Conservation (phyloP, 495 filamentous ascomycete species). For the Talaromyces proteolyticus region DNA sequence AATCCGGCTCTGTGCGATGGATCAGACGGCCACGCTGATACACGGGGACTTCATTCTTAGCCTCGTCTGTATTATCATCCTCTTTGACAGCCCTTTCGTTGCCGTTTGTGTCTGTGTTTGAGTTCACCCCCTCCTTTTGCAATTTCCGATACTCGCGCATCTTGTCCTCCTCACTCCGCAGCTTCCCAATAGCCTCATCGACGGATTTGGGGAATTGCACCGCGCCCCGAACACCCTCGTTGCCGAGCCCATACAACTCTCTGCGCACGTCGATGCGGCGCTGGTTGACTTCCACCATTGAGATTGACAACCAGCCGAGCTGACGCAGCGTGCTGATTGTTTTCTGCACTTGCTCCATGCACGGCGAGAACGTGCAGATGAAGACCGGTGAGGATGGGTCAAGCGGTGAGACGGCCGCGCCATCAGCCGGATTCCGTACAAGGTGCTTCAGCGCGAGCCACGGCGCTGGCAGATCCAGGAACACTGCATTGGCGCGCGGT, state of each 20-base stretch:
- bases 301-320: conserved; percentile 82
- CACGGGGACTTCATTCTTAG: conserved; percentile 12
- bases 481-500: conserved; percentile 73
- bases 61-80: neutral
- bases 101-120: conserved; percentile 12
- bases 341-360: conserved; percentile 87
- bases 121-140: conserved; percentile 16
- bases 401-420: conserved; percentile 55
- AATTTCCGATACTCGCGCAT: conserved; percentile 47
- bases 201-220: conserved; percentile 60
- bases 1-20: conserved; percentile 75
- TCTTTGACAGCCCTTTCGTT: conserved; percentile 10
- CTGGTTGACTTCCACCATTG: conserved; percentile 82
- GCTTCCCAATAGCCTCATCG: conserved; percentile 65
- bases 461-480: conserved; percentile 89
- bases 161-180: conserved; percentile 66
- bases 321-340: conserved; percentile 74
- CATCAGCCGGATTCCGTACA: conserved; percentile 48
- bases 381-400: conserved; percentile 59
- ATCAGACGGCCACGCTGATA: conserved; percentile 66
- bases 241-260: conserved; percentile 64
- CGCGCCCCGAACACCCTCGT: conserved; percentile 53
- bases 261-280: conserved; percentile 73
- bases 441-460: conserved; percentile 87
- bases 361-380: conserved; percentile 92